Evolutionary conservation across 345 rosid species (phyloP).

Genomic region (Raphanus raphanistrum): DNA sequence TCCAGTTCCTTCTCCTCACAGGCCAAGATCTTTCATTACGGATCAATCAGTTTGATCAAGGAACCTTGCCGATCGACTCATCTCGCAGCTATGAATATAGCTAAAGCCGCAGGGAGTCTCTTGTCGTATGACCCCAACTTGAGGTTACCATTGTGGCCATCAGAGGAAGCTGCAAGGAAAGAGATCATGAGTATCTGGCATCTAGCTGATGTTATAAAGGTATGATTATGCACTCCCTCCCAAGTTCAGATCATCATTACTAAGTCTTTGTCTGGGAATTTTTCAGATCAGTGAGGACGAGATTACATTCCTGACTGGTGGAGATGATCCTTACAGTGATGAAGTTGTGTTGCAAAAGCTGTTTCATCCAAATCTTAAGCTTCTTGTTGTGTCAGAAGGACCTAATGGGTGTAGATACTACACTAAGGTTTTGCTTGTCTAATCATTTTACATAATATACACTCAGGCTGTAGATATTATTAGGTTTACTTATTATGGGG

Average conservation of each 20-base stretch:
- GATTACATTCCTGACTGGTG: constrained; percentile 74
- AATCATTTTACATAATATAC: background rate
- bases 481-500: constrained; percentile 2
- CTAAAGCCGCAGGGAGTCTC: constrained; percentile 71
- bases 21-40: constrained; percentile 93
- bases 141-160: constrained; percentile 92
- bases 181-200: constrained; percentile 92
- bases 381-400: constrained; percentile 91
- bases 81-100: constrained; percentile 87
- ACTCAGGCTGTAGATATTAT: background rate
- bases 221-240: constrained; percentile 10
- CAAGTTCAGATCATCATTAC: background rate
- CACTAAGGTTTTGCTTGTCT: constrained; percentile 57
- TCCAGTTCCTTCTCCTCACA: constrained; percentile 36
- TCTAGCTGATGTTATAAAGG: constrained; percentile 92
- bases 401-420: constrained; percentile 91
- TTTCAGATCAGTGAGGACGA: constrained; percentile 95
- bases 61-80: constrained; percentile 96
- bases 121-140: constrained; percentile 95
- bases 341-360: constrained; percentile 65
- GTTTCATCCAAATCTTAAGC: constrained; percentile 78
- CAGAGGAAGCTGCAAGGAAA: constrained; percentile 76
- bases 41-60: constrained; percentile 91
- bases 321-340: constrained; percentile 64
- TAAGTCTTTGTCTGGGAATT: no score